Evolutionary conservation across 306 rosid genomes (phyloP), one percentile per base, ranked within the genome.

Genomic region (Prunus armeniaca): DNA sequence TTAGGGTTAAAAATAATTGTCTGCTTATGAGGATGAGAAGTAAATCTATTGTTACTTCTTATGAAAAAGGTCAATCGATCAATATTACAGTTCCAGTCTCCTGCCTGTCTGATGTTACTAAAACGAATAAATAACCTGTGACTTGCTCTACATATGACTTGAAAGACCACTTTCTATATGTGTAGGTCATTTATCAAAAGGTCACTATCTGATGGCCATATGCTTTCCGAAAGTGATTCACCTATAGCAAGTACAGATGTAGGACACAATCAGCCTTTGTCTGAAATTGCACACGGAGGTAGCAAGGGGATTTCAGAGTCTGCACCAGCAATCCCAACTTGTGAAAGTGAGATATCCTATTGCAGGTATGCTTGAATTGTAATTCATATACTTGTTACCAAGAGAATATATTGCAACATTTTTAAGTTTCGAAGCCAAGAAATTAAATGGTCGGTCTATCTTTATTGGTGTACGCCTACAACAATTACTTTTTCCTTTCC

Each of bases 141-240:
- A 27, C 69, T 45, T 27, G 58, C 14, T 27, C 49, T 46, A 12
- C 57, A 15, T 17, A 9, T 73, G 12, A 61, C 58, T 60, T 61
- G 43, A 9, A n/a, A 73, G 27, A 20, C n/a, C 55, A 17, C 28
- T 81, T 67, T 79, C 79, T 78, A 54, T 63, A 38, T 85, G 79
- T 81, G 81, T 76, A 95, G 99, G 88, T 76, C 85, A 62, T 76
- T 61, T 78, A 85, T 92, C 34, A 92, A 86, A 86, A 89, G 98
- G 86, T 96, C 99, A 9, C 87, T 91, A 64, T 96, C 98, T 17
- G 99, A 86, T 76, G 97, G 99, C 58, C 88, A 86, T 86, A 88
- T 96, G 82, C 69, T 76, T 41, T 22, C 68, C 57, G 88, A 84
- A 81, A 83, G 75, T 81, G 98, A 84, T 32, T 62, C 91, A 19